Percentiles rank a stretch among this genome's conserved stretches.
phyloP scores from a whole-genome alignment of 805 yeast genomes.

The Suhomyces tanzawaensis region DNA sequence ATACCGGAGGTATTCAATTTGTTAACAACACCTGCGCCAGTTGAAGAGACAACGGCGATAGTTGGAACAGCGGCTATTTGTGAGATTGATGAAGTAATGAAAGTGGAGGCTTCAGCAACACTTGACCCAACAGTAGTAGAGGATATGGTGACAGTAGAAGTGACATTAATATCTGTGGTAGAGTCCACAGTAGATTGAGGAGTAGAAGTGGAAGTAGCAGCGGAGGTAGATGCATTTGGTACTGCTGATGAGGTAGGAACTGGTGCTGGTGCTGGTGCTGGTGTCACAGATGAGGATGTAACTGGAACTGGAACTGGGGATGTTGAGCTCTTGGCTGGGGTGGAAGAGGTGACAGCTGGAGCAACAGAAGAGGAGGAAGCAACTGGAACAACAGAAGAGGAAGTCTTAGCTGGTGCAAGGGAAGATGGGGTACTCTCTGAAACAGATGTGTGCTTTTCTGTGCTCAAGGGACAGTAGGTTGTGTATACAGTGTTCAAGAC shows the following conservation, averaged over 20 bases:
- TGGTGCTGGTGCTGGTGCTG: constrained; percentile 2
- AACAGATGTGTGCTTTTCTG: constrained; percentile 4
- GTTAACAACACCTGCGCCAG: constrained; percentile 2
- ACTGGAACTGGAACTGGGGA: background rate
- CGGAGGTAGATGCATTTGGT: background rate
- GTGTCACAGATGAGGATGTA: background rate
- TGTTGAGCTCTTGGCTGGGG: background rate
- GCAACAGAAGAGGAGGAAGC: background rate
- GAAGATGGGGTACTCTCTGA: constrained; percentile 10
- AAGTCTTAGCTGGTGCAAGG: constrained; percentile 13
- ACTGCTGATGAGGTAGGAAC: background rate
- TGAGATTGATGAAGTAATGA: background rate
- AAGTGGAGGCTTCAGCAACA: background rate
- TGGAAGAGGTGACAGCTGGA: constrained; percentile 11
- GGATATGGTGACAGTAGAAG: constrained; percentile 8
- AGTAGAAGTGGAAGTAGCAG: constrained; percentile 14
- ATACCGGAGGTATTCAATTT: constrained; percentile 1
- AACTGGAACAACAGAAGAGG: constrained; percentile 13
- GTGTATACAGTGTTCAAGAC: constrained; percentile 12
- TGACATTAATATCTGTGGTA: constrained; percentile 9
- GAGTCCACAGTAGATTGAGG: too few species aligned
- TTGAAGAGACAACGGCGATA: constrained; percentile 3
- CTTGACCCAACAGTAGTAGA: background rate
- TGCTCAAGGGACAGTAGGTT: constrained; percentile 18
- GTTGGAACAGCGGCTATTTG: constrained; percentile 5